Evolutionary conservation across 192 early-diverging fungal genomes (phyloP).

Genomic region (Coemansia sp.): DNA sequence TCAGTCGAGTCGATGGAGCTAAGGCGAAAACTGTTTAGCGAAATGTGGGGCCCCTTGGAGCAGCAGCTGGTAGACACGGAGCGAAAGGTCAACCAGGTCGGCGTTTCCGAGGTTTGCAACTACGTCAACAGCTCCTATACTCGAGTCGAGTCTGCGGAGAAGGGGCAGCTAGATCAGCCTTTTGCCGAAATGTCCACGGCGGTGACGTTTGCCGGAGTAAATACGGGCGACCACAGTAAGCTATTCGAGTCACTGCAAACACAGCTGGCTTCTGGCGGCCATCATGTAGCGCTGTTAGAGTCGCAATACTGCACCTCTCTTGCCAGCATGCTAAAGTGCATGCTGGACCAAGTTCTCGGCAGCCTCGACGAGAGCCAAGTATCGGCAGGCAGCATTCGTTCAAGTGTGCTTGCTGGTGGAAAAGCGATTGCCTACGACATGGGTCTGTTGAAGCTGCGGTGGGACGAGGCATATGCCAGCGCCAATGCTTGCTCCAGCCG

Average conservation of each 20-base stretch:
- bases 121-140: conserved; percentile 62
- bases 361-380: not conserved
- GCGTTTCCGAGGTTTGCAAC: conserved; percentile 54
- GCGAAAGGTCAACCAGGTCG: conserved; percentile 57
- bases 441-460: conserved; percentile 66
- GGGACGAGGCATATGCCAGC: conserved; percentile 14
- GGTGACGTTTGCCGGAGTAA: conserved; percentile 68
- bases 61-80: conserved; percentile 29
- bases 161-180: conserved; percentile 52
- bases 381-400: conserved; percentile 17
- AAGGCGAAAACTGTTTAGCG: conserved; percentile 52
- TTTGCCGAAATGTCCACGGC: conserved; percentile 70
- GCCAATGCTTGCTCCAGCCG: conserved; percentile 24
- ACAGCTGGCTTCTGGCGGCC: conserved; percentile 21
- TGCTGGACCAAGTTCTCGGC: conserved; percentile 69
- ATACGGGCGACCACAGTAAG: conserved; percentile 71
- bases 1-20: conserved; percentile 50
- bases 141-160: conserved; percentile 21
- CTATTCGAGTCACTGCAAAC: conserved; percentile 66
- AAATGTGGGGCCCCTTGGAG: conserved; percentile 56
- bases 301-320: conserved; percentile 67
- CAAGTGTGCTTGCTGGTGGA: conserved; percentile 10
- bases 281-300: conserved; percentile 64
- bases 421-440: conserved; percentile 64
- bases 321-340: conserved; percentile 56